Conservation (phyloP, 202 grass and related monocot genomes). For the Dendrocalamus latiflorus region DNA sequence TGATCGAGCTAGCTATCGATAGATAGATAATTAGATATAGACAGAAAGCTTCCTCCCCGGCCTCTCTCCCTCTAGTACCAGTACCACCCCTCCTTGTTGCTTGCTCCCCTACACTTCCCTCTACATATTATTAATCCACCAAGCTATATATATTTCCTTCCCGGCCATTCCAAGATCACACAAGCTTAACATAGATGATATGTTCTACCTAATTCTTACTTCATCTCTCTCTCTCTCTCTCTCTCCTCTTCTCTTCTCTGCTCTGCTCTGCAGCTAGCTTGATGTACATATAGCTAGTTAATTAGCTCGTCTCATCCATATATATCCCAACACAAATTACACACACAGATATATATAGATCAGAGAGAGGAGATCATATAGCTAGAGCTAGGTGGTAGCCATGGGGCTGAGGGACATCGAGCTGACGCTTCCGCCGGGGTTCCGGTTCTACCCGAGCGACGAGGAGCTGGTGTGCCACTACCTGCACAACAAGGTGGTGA, state of each 20-base stretch:
- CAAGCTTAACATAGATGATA: not conserved
- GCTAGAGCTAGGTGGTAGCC: not conserved
- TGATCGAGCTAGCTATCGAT: not conserved
- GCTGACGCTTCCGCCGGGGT: constrained; percentile 77
- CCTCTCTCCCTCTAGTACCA: not conserved
- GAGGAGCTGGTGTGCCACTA: constrained; percentile 94
- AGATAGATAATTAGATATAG: not conserved
- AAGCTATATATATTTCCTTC: constrained; percentile 41
- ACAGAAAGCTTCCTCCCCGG: not conserved
- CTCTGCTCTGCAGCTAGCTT: not conserved
- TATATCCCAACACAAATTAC: not conserved
- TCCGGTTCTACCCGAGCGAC: constrained; percentile 83
- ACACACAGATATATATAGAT: not conserved
- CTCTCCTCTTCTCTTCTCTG: not conserved
- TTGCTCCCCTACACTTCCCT: constrained; percentile 48
- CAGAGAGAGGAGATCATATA: not conserved
- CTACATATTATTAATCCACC: constrained; percentile 25
- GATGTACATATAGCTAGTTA: not conserved
- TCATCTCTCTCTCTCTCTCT: not conserved
- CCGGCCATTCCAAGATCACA: constrained; percentile 13
- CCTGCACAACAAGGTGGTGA: constrained; percentile 70
- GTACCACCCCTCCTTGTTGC: constrained; percentile 23
- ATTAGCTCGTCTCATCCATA: not conserved
- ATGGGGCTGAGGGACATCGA: constrained; percentile 88
- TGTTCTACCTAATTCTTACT: not conserved